phyloP scores from a whole-genome alignment of 2,329 filamentous ascomycete species.

The Pseudogymnoascus sp. region DNA sequence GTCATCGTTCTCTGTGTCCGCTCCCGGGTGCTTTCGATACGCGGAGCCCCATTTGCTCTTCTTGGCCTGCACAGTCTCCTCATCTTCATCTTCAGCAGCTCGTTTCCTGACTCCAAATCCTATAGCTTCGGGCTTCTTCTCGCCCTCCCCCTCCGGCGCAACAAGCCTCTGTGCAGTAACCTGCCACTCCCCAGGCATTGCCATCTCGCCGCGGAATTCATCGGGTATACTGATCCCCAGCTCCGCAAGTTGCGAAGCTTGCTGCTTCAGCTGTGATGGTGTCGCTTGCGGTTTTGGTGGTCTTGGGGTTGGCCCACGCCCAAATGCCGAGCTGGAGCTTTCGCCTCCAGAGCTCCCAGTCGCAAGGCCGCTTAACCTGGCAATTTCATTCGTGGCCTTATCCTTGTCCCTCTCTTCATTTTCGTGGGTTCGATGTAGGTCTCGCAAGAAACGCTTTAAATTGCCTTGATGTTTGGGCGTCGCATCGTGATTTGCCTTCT shows the following conservation, averaged over 20 bases:
- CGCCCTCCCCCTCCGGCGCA: slow-evolving; percentile 34
- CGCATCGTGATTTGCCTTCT: slow-evolving; percentile 80
- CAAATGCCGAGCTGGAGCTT: slow-evolving; percentile 19
- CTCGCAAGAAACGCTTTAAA: slow-evolving; percentile 81
- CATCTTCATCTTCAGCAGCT: slow-evolving; percentile 50
- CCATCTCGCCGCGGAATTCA: slow-evolving; percentile 69
- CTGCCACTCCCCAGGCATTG: slow-evolving; percentile 84
- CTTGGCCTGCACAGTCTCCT: slow-evolving; percentile 51
- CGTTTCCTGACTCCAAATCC: slow-evolving; percentile 56
- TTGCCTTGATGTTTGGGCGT: slow-evolving; percentile 76
- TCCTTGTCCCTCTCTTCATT: slow-evolving; percentile 74
- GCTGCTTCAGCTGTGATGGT: slow-evolving; percentile 66
- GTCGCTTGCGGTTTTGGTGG: slow-evolving; percentile 29
- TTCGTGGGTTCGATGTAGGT: slow-evolving; percentile 79
- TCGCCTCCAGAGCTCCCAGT: slow-evolving; percentile 31
- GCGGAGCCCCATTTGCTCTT: slow-evolving; percentile 37
- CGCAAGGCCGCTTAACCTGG: slow-evolving; percentile 72
- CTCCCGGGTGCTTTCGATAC: slow-evolving; percentile 28
- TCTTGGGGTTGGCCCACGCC: slow-evolving; percentile 23
- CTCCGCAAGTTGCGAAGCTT: slow-evolving; percentile 79
- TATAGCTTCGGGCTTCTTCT: slow-evolving; percentile 34
- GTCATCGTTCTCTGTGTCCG: slow-evolving; percentile 24
- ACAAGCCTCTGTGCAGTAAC: slow-evolving; percentile 38
- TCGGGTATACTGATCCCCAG: slow-evolving; percentile 81
- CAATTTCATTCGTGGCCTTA: slow-evolving; percentile 74